phyloP scores from a whole-genome alignment of 2,329 filamentous ascomycete genomes.

The Cercospora sp. region DNA sequence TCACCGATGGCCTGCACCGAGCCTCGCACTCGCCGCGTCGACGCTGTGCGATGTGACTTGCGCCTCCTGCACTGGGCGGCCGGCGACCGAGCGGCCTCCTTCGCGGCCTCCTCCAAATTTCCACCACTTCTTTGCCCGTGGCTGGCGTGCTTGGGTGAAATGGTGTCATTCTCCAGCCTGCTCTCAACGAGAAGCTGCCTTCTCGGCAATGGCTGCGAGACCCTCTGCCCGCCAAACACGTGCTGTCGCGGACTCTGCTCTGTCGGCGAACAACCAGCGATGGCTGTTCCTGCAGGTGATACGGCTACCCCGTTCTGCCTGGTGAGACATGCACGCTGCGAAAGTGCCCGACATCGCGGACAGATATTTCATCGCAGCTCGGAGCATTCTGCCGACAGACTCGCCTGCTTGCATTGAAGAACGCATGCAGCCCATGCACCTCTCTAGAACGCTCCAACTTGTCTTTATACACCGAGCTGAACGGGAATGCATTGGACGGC shows the following conservation, averaged over 20 bases:
- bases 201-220: slow-evolving; percentile 3
- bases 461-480: not conserved
- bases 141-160: not conserved
- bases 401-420: not conserved
- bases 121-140: slow-evolving; percentile 9
- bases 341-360: slow-evolving; percentile 4
- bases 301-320: not conserved
- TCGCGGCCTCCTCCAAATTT: not conserved
- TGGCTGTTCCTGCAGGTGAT: not conserved
- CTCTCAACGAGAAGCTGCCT: not conserved
- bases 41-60: slow-evolving; percentile 1
- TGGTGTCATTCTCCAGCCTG: slow-evolving; percentile 6
- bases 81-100: slow-evolving; percentile 7
- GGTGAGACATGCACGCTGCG: not conserved
- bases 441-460: not conserved
- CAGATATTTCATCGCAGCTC: not conserved
- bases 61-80: not conserved
- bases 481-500: not conserved
- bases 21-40: slow-evolving; percentile 1
- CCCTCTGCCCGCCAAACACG: not conserved
- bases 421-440: not conserved
- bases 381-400: not conserved
- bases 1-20: not conserved
- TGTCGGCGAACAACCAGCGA: not conserved
- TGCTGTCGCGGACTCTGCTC: not conserved